Evolutionary conservation across 73 alveolate genomes (phyloP).

Genomic region (Paraurostyla sp.): DNA sequence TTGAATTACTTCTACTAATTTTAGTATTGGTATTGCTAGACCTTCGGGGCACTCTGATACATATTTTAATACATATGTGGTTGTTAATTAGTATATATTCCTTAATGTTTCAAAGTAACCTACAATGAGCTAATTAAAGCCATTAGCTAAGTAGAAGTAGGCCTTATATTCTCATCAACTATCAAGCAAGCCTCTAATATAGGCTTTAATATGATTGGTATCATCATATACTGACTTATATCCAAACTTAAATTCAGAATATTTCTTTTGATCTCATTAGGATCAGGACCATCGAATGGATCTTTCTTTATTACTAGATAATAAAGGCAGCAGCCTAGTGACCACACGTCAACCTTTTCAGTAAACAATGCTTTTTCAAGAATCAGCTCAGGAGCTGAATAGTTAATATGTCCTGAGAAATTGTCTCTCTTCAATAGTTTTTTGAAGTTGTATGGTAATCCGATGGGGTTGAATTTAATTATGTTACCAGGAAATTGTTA

Average conservation of each 20-base stretch:
- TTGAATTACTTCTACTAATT: no score
- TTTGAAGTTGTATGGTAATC: constrained; percentile 73
- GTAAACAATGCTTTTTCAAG: constrained; percentile 29
- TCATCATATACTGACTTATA: not conserved
- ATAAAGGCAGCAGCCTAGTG: constrained; percentile 82
- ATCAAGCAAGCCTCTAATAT: constrained; percentile 25
- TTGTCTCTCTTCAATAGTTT: constrained; percentile 69
- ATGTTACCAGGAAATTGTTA: constrained; percentile 40
- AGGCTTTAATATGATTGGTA: not conserved
- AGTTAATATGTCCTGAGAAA: constrained; percentile 71
- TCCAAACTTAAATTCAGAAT: constrained; percentile 34
- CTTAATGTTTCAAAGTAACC: not conserved
- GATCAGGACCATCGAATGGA: constrained; percentile 79
- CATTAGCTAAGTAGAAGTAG: not conserved
- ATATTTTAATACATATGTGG: no score
- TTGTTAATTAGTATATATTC: no score
- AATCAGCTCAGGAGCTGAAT: constrained; percentile 71
- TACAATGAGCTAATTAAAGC: not conserved
- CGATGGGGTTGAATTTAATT: constrained; percentile 63
- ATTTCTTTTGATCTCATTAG: constrained; percentile 39
- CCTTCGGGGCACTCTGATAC: no score
- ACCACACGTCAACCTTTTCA: constrained; percentile 83
- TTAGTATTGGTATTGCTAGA: no score
- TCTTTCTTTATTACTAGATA: constrained; percentile 76
- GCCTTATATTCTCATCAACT: not conserved